A percentile compares a stretch with the other conserved stretches of the same genome.
Evolutionary conservation across 2,329 filamentous ascomycete species (phyloP).

Genomic region (Monosporascus ibericus): DNA sequence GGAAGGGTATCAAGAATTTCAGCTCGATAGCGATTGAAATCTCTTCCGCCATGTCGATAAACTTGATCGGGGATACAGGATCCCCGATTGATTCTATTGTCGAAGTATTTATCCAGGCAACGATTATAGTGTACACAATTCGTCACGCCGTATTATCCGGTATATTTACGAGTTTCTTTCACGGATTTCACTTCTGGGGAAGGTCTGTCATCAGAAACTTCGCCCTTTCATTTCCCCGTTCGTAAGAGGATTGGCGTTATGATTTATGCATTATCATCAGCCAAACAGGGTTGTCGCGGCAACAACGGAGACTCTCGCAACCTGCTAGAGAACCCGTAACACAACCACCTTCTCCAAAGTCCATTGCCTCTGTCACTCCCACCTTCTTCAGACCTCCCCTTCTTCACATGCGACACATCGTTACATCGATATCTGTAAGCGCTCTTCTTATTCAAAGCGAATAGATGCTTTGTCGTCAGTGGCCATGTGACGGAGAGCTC

Average conservation of each 20-base stretch:
- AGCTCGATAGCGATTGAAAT: slow-evolving; percentile 26
- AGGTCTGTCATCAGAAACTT: not conserved
- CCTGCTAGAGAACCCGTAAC: not conserved
- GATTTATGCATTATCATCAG: not conserved
- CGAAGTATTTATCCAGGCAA: too few relatives aligned
- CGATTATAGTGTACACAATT: too few relatives aligned
- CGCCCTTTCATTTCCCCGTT: not conserved
- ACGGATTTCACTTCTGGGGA: too few relatives aligned
- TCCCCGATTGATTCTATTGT: too few relatives aligned
- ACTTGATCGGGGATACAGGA: not conserved
- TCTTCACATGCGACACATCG: not conserved
- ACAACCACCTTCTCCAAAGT: not conserved
- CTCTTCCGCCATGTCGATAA: slow-evolving; percentile 20
- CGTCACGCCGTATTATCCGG: too few relatives aligned
- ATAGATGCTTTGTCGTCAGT: not conserved
- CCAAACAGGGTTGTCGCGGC: not conserved
- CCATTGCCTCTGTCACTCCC: not conserved
- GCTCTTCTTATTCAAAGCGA: not conserved
- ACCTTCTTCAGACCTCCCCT: not conserved
- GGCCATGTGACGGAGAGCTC: not conserved
- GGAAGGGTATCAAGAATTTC: slow-evolving; percentile 25
- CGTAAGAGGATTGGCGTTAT: not conserved
- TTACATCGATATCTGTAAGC: too few relatives aligned
- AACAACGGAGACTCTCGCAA: not conserved
- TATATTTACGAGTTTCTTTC: too few relatives aligned